Percentiles rank a stretch among this genome's conserved stretches.
Evolutionary conservation across 176 grass and related monocot species (phyloP).

Genomic region (Oropetium thomaeum): DNA sequence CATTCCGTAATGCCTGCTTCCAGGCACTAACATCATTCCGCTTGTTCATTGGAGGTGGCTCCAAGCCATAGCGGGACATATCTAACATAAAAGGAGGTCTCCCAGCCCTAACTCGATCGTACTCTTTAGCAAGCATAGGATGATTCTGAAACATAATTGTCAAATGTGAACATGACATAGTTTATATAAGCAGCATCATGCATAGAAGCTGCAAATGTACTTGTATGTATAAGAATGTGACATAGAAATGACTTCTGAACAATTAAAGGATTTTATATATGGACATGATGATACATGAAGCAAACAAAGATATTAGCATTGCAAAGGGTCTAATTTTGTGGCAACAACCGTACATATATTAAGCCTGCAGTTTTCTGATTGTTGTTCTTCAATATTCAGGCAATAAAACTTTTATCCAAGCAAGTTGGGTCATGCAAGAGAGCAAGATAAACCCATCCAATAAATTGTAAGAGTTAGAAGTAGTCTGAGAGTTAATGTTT

Average conservation of each 20-base stretch:
- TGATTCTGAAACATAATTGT: conserved; percentile 60
- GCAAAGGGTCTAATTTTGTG: background rate
- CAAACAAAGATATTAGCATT: background rate
- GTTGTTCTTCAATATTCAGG: background rate
- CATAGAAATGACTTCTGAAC: background rate
- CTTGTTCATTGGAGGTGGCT: conserved; percentile 73
- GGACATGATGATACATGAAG: background rate
- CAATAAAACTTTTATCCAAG: background rate
- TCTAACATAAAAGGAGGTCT: conserved; percentile 89
- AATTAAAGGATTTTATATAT: background rate
- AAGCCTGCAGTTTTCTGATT: background rate
- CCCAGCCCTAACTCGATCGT: conserved; percentile 90
- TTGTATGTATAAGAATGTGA: background rate
- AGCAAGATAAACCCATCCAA: too few relatives aligned
- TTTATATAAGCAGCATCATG: background rate
- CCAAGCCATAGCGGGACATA: conserved; percentile 95
- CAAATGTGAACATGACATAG: conserved; percentile 21
- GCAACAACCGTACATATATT: background rate
- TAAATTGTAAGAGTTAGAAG: too few relatives aligned
- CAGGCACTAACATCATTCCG: conserved; percentile 89
- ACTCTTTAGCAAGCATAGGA: conserved; percentile 95
- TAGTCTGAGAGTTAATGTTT: too few relatives aligned
- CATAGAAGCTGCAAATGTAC: background rate
- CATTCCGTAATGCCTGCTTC: conserved; percentile 82
- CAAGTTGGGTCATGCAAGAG: background rate